Conservation (phyloP, 2,329 filamentous ascomycete species). For the Escovopsis sp. region DNA sequence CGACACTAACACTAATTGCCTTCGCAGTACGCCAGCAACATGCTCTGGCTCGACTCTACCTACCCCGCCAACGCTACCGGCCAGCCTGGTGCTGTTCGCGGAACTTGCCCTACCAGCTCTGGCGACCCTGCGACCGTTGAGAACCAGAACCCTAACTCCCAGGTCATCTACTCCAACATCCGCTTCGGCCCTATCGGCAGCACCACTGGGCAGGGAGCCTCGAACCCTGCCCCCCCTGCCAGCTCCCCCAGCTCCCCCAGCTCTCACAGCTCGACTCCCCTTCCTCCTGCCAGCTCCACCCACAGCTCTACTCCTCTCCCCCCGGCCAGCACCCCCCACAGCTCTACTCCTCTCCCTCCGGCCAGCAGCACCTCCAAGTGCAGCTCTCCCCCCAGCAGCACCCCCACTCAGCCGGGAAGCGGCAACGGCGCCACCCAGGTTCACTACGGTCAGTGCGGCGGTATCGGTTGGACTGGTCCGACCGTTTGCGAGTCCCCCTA, state of each 20-base stretch:
- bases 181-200: constrained; percentile 40
- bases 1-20: not conserved
- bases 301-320: not conserved
- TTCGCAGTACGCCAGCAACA: constrained; percentile 38
- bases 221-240: constrained; percentile 7
- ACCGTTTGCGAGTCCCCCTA: constrained; percentile 20
- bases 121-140: constrained; percentile 38
- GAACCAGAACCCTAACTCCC: constrained; percentile 27
- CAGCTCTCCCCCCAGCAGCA: too few relatives aligned
- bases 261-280: constrained; percentile 6
- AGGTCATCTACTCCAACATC: constrained; percentile 45
- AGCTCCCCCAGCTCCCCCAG: constrained; percentile 1
- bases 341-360: not conserved
- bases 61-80: constrained; percentile 36
- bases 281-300: constrained; percentile 7
- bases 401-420: not conserved
- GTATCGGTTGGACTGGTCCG: constrained; percentile 20
- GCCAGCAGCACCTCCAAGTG: not conserved
- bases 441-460: constrained; percentile 25
- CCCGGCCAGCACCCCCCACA: too few relatives aligned
- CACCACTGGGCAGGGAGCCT: constrained; percentile 18
- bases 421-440: constrained; percentile 3
- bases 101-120: constrained; percentile 36
- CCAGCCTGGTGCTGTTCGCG: constrained; percentile 34
- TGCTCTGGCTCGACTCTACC: constrained; percentile 61